These are phyloP conservation scores for Lepraria neglecta DNA, from an alignment of 495 filamentous ascomycete species.

Conservation along the genomic window DNA sequence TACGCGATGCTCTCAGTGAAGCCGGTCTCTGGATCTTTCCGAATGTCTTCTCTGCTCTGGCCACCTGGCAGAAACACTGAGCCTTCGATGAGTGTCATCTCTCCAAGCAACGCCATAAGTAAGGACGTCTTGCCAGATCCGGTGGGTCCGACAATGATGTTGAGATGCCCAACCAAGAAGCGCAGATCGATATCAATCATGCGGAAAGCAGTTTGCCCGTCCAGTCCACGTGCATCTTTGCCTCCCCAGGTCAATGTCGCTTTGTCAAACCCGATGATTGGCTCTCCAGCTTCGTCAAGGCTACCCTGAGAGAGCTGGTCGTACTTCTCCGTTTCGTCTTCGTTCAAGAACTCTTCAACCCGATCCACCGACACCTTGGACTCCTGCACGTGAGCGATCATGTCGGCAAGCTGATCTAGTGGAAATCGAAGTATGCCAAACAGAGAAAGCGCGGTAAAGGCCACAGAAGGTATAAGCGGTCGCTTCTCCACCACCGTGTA, in stretches of 20 bases:
- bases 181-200: constrained; percentile 70
- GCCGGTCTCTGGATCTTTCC: constrained; percentile 73
- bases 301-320: constrained; percentile 66
- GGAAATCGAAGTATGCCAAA: constrained; percentile 94
- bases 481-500: constrained; percentile 91
- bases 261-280: constrained; percentile 73
- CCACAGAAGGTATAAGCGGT: constrained; percentile 82
- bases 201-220: constrained; percentile 65
- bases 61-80: constrained; percentile 76
- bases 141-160: constrained; percentile 86
- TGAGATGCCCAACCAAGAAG: constrained; percentile 74
- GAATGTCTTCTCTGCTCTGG: constrained; percentile 74
- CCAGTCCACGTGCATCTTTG: constrained; percentile 52
- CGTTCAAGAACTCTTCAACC: constrained; percentile 89
- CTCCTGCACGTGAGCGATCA: constrained; percentile 98
- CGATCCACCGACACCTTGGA: constrained; percentile 94
- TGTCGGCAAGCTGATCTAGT: constrained; percentile 93
- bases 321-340: constrained; percentile 96
- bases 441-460: constrained; percentile 92
- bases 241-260: constrained; percentile 87
- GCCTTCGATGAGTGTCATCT: constrained; percentile 86
- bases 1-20: constrained; percentile 91
- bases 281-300: constrained; percentile 50
- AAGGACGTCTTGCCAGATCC: constrained; percentile 93
- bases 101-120: constrained; percentile 91